Evolutionary conservation across 208 protist species (phyloP), one percentile per base, ranked within the genome.

Genomic region (Acanthamoeba lenticulata): DNA sequence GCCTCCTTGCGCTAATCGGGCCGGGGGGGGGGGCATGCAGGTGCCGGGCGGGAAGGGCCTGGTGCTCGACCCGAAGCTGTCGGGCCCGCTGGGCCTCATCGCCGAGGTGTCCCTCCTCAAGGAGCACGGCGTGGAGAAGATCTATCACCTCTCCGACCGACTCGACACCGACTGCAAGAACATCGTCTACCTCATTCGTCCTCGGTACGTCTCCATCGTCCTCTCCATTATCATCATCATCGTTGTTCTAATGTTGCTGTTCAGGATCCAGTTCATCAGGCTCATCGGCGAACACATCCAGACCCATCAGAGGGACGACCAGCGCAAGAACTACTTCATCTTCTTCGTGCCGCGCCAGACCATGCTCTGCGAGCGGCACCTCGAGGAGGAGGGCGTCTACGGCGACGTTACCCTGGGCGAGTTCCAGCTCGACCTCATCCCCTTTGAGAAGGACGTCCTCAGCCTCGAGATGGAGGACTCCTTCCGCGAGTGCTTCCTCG

Each of bases 111-210:
- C 88, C 55, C 86, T 97, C 27, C 72, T 98, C 38, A 96, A 96
- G 94, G 91, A 95, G 36, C 85, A 97, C 90, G 96, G 96, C 52
- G 96, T 97, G n/a, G 96, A 97, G 42, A 97, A 97, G 89, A 95
- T 97, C 34, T 97, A 93, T 89, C 92, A 96, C 44, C 44, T 98
- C n/a, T 55, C 49, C 34, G 94, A 94, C 27, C 81, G 17, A 19
- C 89, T 97, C 42, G 94, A 96, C 52, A 96, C 95, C 29, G 81
- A 97, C 24, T 77, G 69, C 29, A 90, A 89, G 27, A 97, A 91
- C 69, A 88, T 98, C 36, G 81, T 98, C 6, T 98, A 98, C 88
- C 91, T 98, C 29, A 94, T 96, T 72, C 86, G 97, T 45, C 97
- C 97, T n/a, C 81, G 83, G 93, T 95, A 81, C 24, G 9, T n/a